These are phyloP conservation scores for Chimonanthus praecox DNA, from an alignment of 164 flowering plant genomes.

Conservation along the genomic window DNA sequence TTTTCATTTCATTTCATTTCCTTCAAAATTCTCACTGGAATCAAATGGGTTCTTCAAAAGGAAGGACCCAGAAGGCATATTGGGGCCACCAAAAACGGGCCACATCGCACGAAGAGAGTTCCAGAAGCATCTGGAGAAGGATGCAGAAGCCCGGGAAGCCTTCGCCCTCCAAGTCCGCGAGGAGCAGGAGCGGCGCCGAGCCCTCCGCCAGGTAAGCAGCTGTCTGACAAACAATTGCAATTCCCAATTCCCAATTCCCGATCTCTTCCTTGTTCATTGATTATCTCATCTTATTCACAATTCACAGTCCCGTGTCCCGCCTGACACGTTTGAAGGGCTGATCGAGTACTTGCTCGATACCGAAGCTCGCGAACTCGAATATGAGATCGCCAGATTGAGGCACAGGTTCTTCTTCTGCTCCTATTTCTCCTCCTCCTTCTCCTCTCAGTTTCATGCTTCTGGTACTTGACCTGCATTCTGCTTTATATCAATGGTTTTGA, in stretches of 20 bases:
- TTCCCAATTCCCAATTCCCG: background rate
- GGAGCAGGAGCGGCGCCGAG: slow-evolving; percentile 63
- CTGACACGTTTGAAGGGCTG: slow-evolving; percentile 52
- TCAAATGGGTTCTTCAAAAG: slow-evolving; percentile 5
- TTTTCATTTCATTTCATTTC: slow-evolving; percentile 6
- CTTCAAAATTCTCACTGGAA: too few species aligned
- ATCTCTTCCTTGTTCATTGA: background rate
- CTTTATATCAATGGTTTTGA: too few species aligned
- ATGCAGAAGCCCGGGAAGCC: slow-evolving; percentile 70
- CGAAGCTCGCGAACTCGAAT: slow-evolving; percentile 88
- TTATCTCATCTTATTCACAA: background rate
- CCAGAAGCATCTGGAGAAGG: slow-evolving; percentile 57
- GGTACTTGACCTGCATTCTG: background rate
- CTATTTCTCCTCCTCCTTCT: background rate
- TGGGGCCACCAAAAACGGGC: slow-evolving; percentile 65
- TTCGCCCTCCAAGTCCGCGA: slow-evolving; percentile 66
- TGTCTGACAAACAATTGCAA: background rate
- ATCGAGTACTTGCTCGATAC: slow-evolving; percentile 90
- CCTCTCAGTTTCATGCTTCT: background rate
- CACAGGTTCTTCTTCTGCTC: slow-evolving; percentile 34
- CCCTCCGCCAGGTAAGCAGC: slow-evolving; percentile 45
- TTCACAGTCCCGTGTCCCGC: slow-evolving; percentile 60
- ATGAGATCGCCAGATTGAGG: slow-evolving; percentile 80
- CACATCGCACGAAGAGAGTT: slow-evolving; percentile 78
- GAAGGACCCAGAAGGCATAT: slow-evolving; percentile 91